Evolutionary conservation across 2,329 filamentous ascomycete species (phyloP).

Genomic region (Xylaria sp.): DNA sequence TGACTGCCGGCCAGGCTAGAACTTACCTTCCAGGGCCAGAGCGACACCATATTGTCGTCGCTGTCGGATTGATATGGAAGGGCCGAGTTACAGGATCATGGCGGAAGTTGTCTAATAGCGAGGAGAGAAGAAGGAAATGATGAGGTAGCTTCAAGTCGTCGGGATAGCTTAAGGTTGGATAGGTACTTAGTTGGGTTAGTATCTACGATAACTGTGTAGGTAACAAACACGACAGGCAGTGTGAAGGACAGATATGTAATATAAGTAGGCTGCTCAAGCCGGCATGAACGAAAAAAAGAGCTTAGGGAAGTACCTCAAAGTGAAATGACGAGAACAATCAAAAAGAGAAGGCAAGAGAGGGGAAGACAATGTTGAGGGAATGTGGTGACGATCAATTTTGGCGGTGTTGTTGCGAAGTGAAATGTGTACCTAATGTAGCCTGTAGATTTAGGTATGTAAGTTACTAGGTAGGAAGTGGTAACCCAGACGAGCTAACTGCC

Average conservation of each 20-base stretch:
- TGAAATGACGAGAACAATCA: background rate
- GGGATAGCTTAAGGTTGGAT: background rate
- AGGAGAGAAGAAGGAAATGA: background rate
- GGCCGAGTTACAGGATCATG: slow-evolving; percentile 42
- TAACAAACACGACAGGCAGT: background rate
- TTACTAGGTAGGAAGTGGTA: no score
- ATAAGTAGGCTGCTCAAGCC: no score
- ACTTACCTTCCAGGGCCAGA: slow-evolving; percentile 86
- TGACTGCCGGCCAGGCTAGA: background rate
- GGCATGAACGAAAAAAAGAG: background rate
- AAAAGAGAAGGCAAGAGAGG: background rate
- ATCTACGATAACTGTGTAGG: background rate
- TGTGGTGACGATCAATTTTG: slow-evolving; percentile 12
- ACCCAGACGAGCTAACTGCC: background rate
- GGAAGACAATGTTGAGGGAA: slow-evolving; percentile 13
- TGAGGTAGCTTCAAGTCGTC: background rate
- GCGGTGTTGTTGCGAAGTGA: background rate
- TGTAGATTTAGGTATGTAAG: background rate
- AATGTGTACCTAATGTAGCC: background rate
- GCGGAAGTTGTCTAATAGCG: slow-evolving; percentile 20
- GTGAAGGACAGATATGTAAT: background rate
- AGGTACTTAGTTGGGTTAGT: background rate
- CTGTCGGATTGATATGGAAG: slow-evolving; percentile 7
- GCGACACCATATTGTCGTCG: slow-evolving; percentile 73
- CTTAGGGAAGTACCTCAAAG: background rate